phyloP scores from a whole-genome alignment of 148 eudicot species.

The Hydrangea macrophylla region DNA sequence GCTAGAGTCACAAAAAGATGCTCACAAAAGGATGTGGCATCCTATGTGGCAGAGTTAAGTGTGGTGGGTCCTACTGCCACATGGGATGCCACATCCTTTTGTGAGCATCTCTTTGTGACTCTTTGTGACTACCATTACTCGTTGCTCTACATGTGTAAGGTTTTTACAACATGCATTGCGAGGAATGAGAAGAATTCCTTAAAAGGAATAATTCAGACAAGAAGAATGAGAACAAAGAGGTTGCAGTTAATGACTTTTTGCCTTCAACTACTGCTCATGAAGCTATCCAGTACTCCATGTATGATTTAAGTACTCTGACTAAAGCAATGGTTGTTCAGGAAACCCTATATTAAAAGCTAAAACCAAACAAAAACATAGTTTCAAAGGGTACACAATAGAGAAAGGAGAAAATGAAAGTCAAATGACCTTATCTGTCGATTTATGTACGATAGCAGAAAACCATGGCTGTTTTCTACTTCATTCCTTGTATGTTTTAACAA shows the following conservation, averaged over 20 bases:
- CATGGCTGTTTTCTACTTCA: not conserved
- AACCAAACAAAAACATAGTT: not conserved
- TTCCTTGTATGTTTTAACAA: not conserved
- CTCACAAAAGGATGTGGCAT: too few species aligned
- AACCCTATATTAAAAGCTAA: not conserved
- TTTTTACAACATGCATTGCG: not conserved
- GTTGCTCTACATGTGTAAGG: not conserved
- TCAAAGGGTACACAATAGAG: not conserved
- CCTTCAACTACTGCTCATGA: slow-evolving; percentile 22
- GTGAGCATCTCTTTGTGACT: not conserved
- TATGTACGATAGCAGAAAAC: not conserved
- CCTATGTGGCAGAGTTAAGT: too few species aligned
- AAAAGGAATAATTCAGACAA: slow-evolving; percentile 23
- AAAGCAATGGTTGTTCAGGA: not conserved
- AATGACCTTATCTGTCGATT: not conserved
- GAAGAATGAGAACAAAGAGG: slow-evolving; percentile 34
- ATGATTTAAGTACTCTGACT: slow-evolving; percentile 10
- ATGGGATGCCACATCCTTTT: too few species aligned
- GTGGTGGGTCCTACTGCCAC: too few species aligned
- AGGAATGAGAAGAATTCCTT: not conserved
- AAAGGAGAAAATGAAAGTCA: not conserved
- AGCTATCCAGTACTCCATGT: slow-evolving; percentile 29
- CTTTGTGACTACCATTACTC: too few species aligned
- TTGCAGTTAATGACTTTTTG: slow-evolving; percentile 29
- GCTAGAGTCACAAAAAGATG: too few species aligned